Base-by-base conservation (phyloP, 768 basidiomycete genomes). In the Boletus vinaceobasis region DNA sequence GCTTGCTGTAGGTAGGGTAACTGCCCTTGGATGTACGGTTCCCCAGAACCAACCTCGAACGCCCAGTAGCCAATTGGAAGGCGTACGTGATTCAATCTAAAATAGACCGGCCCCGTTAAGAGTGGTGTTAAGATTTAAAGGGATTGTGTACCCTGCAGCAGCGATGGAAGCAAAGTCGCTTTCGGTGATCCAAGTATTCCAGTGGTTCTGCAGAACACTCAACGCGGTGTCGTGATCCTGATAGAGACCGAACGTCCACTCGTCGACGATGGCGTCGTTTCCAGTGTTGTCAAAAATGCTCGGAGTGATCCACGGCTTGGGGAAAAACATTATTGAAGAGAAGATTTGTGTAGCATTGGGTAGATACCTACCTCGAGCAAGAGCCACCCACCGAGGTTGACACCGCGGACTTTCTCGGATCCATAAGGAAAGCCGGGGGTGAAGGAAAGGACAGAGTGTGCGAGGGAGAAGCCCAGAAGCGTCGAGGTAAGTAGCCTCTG, bases 51-150 rank as follows among this genome's bases (percentile, higher is more conserved):
- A 35, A 92, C 83, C 54, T 94, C 90, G 62, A 86, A 92, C 1
- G 88, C 91, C 90, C 90, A 95, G 69, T 90, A 96, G 13, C 92
- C 93, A 42, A 95, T 89, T 14, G 91, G 90, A 36, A 93, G 64
- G 43, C 90, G 83, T 52, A 93, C 86, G 68, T 91, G 89, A 65
- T 91, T 93, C 50, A 92, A 74, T 15, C 89, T 88, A 21, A 43
- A 47, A 50, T 48, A 26, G 57, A 43, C 38, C 37, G 55, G 57
- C 50, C 43, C 48, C 36, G 52, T 50, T 27, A 52, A 39, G 29
- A 50, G n/a, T 32, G 31, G 43, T 6, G 26, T 2, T 3, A 6
- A 6, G 32, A 49, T 13, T 27, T 17, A 33, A 43, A 35, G 13
- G 27, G 23, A 52, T 51, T 19, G 71, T 19, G 23, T 67, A 88